These are phyloP conservation scores for Rhodomyrtus psidioides DNA, from an alignment of 441 rosid genomes.

Conservation along the genomic window DNA sequence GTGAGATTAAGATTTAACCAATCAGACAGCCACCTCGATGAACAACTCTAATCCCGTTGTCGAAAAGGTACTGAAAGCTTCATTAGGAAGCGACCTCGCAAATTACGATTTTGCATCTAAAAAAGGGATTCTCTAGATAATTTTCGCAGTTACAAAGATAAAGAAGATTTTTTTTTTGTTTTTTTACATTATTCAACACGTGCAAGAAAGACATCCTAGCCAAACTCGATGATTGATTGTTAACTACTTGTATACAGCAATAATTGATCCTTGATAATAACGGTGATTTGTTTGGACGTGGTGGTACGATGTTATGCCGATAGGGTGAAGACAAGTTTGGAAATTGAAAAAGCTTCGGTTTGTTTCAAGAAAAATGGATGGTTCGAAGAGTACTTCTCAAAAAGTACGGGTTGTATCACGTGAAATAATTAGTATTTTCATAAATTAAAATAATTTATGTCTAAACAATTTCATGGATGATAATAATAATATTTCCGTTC, in stretches of 20 bases:
- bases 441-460: no score
- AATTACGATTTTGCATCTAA: neutral
- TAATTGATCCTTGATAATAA: neutral
- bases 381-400: no score
- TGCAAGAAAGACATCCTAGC: neutral
- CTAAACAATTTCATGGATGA: no score
- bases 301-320: neutral
- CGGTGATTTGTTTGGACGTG: neutral
- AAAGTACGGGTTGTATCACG: no score
- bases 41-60: neutral
- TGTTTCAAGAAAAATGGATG: no score
- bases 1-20: no score
- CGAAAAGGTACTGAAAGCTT: neutral
- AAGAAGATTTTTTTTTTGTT: neutral
- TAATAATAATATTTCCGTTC: no score
- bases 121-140: neutral
- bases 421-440: no score
- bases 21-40: neutral
- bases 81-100: neutral
- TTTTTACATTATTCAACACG: neutral
- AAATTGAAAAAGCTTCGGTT: no score
- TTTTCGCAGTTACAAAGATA: neutral
- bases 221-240: neutral
- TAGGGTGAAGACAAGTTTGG: neutral
- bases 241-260: neutral